Conservation (phyloP, 2,329 filamentous ascomycete species). For the Xenoacremonium recifei region DNA sequence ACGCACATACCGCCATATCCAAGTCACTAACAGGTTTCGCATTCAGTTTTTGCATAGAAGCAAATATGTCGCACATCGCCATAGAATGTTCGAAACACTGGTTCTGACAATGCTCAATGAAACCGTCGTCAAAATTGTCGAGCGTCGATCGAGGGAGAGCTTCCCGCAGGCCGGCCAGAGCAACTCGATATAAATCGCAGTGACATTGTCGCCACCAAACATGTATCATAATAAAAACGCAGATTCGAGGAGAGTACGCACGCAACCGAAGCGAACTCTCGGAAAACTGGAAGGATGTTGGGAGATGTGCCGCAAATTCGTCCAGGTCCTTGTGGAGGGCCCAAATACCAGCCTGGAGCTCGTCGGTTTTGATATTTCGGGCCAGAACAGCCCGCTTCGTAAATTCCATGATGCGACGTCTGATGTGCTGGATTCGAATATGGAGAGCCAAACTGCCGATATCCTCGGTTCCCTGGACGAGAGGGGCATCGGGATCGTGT, state of each 20-base stretch:
- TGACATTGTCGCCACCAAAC: slow-evolving; percentile 60
- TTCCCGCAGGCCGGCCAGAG: slow-evolving; percentile 50
- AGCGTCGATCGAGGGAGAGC: slow-evolving; percentile 45
- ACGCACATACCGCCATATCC: slow-evolving; percentile 54
- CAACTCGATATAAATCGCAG: slow-evolving; percentile 55
- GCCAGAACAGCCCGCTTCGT: slow-evolving; percentile 41
- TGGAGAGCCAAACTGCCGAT: slow-evolving; percentile 56
- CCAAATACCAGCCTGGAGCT: slow-evolving; percentile 43
- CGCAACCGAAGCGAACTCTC: slow-evolving; percentile 55
- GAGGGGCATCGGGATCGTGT: slow-evolving; percentile 42
- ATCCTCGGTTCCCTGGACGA: slow-evolving; percentile 44
- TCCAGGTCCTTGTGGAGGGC: slow-evolving; percentile 48
- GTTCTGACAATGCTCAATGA: slow-evolving; percentile 48
- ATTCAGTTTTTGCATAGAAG: slow-evolving; percentile 48
- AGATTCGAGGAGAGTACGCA: slow-evolving; percentile 56
- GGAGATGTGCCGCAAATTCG: slow-evolving; percentile 52
- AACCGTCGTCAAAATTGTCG: slow-evolving; percentile 45
- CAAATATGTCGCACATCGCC: slow-evolving; percentile 56
- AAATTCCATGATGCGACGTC: slow-evolving; percentile 53
- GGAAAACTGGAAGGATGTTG: slow-evolving; percentile 56
- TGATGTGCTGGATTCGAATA: slow-evolving; percentile 54
- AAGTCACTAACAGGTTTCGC: slow-evolving; percentile 53
- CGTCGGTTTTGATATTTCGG: slow-evolving; percentile 40
- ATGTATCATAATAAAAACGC: slow-evolving; percentile 60
- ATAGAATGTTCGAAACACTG: slow-evolving; percentile 54